These are phyloP conservation scores for Xylaria multiplex DNA, from an alignment of 2,329 filamentous ascomycete genomes.

Conservation along the genomic window DNA sequence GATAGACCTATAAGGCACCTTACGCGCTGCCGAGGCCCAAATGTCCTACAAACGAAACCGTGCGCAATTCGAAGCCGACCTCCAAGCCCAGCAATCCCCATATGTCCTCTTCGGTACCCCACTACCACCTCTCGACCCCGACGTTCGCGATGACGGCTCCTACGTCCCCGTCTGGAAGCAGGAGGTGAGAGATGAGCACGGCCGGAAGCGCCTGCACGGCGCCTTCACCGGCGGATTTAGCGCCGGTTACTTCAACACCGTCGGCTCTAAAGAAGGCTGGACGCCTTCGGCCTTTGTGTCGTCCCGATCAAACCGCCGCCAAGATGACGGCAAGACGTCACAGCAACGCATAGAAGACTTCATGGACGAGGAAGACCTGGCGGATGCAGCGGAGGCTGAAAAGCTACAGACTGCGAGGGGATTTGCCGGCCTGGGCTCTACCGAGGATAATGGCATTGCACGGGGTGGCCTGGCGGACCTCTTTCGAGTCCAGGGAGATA, in stretches of 20 bases:
- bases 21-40: constrained; percentile 36
- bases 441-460: constrained; percentile 63
- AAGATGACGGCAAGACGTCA: constrained; percentile 58
- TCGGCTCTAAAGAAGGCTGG: constrained; percentile 99
- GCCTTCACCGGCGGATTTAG: constrained; percentile 97
- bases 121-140: constrained; percentile 78
- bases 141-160: constrained; percentile 86
- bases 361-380: constrained; percentile 97
- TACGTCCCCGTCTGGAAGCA: constrained; percentile 98
- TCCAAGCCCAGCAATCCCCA: constrained; percentile 72
- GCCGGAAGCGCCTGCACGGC: constrained; percentile 89
- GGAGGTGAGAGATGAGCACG: constrained; percentile 92
- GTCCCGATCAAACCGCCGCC: constrained; percentile 81
- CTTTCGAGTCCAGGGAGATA: constrained; percentile 78
- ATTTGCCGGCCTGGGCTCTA: constrained; percentile 80
- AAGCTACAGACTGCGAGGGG: constrained; percentile 76
- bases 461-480: constrained; percentile 72
- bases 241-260: constrained; percentile 98
- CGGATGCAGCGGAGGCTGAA: constrained; percentile 82
- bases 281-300: constrained; percentile 91
- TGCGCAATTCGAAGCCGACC: constrained; percentile 79
- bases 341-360: constrained; percentile 83
- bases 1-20: constrained; percentile 26
- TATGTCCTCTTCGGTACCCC: constrained; percentile 87
- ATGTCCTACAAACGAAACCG: constrained; percentile 87